Conservation (phyloP, 495 filamentous ascomycete species). For the Cladorrhinum samala region DNA sequence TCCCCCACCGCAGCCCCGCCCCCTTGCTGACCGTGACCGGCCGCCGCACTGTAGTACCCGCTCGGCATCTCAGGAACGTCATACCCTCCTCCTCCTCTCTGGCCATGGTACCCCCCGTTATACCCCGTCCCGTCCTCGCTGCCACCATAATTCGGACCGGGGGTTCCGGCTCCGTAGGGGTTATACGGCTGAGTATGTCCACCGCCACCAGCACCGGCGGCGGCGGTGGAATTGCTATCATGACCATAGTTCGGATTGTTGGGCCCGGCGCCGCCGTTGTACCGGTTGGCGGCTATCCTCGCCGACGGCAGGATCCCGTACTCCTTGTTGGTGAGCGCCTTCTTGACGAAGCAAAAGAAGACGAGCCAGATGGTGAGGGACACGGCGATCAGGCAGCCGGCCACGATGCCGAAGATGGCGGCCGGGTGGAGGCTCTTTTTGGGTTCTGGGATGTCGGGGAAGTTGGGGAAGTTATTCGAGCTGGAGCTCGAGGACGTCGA, state of each 20-base stretch:
- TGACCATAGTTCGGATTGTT: neutral
- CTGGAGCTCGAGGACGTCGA: no score
- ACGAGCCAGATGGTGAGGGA: neutral
- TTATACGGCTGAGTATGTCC: neutral
- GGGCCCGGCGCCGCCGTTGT: no score
- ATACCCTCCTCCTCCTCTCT: neutral
- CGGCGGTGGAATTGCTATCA: neutral
- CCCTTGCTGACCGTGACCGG: no score
- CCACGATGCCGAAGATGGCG: slow-evolving; percentile 1
- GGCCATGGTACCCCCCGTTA: neutral
- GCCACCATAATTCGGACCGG: neutral
- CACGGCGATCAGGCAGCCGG: neutral
- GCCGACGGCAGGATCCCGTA: neutral
- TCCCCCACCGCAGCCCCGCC: no score
- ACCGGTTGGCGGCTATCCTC: neutral
- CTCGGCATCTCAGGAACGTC: no score
- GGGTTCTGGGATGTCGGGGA: neutral
- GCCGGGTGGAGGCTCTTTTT: neutral
- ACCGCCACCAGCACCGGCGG: neutral
- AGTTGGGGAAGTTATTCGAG: neutral
- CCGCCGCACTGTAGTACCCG: no score
- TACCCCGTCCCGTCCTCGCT: neutral
- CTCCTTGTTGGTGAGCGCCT: neutral
- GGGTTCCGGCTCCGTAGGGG: no score
- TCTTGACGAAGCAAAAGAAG: neutral